These are phyloP conservation scores for Fusarium albidum DNA, from an alignment of 2,329 filamentous ascomycete species.

Conservation along the genomic window DNA sequence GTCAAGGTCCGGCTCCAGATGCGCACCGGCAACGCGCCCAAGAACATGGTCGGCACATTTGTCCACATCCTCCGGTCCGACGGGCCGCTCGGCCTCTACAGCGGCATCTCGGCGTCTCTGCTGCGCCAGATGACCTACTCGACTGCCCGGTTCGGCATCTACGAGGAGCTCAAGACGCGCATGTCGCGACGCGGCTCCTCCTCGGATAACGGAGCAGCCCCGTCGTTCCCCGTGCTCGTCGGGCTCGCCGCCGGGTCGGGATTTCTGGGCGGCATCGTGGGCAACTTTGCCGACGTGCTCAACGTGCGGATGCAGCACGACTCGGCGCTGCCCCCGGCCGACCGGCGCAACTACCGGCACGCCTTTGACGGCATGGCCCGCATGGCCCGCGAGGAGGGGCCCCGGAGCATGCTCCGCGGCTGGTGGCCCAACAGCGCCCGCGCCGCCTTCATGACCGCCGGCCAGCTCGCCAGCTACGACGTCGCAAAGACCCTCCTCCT, in stretches of 20 bases:
- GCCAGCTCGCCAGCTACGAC: slow-evolving; percentile 86
- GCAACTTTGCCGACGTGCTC: slow-evolving; percentile 94
- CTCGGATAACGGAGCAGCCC: slow-evolving; percentile 53
- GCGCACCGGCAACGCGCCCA: slow-evolving; percentile 76
- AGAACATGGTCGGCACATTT: slow-evolving; percentile 87
- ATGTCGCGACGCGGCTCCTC: slow-evolving; percentile 62
- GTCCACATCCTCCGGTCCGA: slow-evolving; percentile 79
- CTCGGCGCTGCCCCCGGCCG: slow-evolving; percentile 73
- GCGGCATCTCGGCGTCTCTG: slow-evolving; percentile 89
- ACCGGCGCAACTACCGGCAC: slow-evolving; percentile 88
- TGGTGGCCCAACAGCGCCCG: slow-evolving; percentile 84
- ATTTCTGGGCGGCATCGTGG: slow-evolving; percentile 86
- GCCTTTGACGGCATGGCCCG: slow-evolving; percentile 85
- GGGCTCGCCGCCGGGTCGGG: slow-evolving; percentile 85
- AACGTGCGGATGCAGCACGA: slow-evolving; percentile 99
- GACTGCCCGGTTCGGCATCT: slow-evolving; percentile 94
- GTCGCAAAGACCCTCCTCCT: slow-evolving; percentile 78
- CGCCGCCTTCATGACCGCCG: slow-evolving; percentile 87
- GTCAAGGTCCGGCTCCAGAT: slow-evolving; percentile 87
- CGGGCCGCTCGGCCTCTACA: slow-evolving; percentile 84
- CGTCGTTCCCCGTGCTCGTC: slow-evolving; percentile 79
- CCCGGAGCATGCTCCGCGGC: slow-evolving; percentile 79
- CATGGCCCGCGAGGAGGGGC: slow-evolving; percentile 88
- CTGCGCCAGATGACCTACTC: slow-evolving; percentile 96
- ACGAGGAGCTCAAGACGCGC: slow-evolving; percentile 87